Base-by-base conservation (phyloP, 306 rosid genomes). In the Dryas drummondii region DNA sequence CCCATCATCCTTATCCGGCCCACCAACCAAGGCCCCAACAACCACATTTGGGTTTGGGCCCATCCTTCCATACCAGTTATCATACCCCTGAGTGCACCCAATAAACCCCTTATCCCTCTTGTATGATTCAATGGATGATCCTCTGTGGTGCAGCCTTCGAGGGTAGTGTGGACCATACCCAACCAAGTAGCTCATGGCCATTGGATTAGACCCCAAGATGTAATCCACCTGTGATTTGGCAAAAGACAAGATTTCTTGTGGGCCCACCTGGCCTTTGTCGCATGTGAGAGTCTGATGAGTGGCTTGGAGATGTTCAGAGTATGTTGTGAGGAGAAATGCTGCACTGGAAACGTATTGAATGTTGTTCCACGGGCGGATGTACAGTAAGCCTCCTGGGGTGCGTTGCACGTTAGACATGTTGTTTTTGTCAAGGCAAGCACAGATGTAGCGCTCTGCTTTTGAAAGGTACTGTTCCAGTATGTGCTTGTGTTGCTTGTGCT, bases 361-460 rank as follows among this genome's bases (percentile, higher is more conserved):
- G 87, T 90, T 92, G 85, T 92, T 92, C 97, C 97, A 92, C 68
- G 85, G 82, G 58, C 98, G 97, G 75, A 76, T 57, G 68, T 83
- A 93, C 44, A 93, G 72, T 81, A 93, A 76, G 17, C 98, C 98
- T 0, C 83, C 98, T 56, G 96, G 96, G 79, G 98, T 91, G 84
- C 86, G 93, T 10, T 71, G 81, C 84, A 91, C 87, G 67, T 89
- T 93, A 42, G 70, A 77, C 1, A 0, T 42, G 37, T 79, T 89
- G 94, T 85, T 78, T 60, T 66, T 77, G 84, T 85, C 70, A 1
- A 93, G 93, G 70, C 96, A 90, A 5, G 86, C 85, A 26, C 98
- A 93, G 0, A 93, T 73, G 42, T 89, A 93, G 62, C 81, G 73
- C 66, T 91, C 93, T 0, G 85, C 96, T 81, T 91, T 89, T 61